A percentile compares a stretch with the other conserved stretches of the same genome.
phyloP scores from a whole-genome alignment of 208 protist species.

The Leishmania aethiopica region DNA sequence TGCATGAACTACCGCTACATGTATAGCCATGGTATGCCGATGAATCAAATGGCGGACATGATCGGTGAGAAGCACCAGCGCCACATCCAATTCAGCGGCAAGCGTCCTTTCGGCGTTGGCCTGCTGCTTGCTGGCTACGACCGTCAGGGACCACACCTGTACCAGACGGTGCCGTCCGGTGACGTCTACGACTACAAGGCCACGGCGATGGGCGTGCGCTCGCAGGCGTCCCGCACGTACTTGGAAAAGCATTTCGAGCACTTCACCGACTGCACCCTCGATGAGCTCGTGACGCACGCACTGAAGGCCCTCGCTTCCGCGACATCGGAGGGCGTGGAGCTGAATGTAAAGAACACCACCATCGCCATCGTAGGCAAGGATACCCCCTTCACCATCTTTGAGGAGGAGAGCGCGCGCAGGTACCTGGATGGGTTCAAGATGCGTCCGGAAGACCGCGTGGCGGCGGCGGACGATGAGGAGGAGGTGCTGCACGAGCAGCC shows the following conservation, averaged over 20 bases:
- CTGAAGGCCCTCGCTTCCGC: constrained; percentile 94
- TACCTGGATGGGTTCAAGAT: constrained; percentile 88
- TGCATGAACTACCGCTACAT: constrained; percentile 97
- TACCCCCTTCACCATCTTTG: constrained; percentile 82
- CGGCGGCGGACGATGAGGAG: constrained; percentile 58
- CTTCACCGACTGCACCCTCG: constrained; percentile 86
- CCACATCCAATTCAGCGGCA: constrained; percentile 96
- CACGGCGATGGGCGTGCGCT: constrained; percentile 98
- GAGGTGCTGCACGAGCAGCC: constrained; percentile 70
- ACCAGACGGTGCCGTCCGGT: constrained; percentile 96
- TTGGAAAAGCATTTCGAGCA: constrained; percentile 97
- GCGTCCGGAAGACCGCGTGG: constrained; percentile 76
- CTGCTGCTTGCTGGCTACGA: constrained; percentile 97
- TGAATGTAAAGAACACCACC: constrained; percentile 93
- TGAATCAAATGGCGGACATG: constrained; percentile 80
- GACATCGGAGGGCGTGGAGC: constrained; percentile 86
- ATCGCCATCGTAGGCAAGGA: constrained; percentile 93
- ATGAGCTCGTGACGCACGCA: constrained; percentile 94
- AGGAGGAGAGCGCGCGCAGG: constrained; percentile 81
- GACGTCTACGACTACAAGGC: constrained; percentile 99
- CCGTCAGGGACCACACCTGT: constrained; percentile 95
- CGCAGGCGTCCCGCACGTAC: constrained; percentile 98
- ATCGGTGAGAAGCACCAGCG: constrained; percentile 96
- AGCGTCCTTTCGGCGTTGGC: constrained; percentile 99
- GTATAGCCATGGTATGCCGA: constrained; percentile 73